These are phyloP conservation scores for Aspergillus ochraceus DNA, from an alignment of 2,329 filamentous ascomycete genomes.

Conservation along the genomic window DNA sequence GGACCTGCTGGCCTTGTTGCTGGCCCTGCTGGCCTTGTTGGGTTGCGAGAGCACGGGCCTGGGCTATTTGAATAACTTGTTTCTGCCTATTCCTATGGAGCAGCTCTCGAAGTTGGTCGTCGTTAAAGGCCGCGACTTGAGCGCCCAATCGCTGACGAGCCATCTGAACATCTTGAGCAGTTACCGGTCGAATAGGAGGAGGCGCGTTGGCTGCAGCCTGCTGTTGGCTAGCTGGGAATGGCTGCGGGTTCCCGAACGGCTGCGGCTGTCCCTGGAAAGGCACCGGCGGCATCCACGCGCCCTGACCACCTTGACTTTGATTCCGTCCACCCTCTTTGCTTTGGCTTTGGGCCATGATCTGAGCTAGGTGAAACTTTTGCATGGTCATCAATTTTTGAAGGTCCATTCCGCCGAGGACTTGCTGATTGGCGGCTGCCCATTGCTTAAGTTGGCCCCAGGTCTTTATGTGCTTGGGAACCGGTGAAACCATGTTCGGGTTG, in stretches of 20 bases:
- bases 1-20: conserved; percentile 19
- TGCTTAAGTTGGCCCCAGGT: conserved; percentile 60
- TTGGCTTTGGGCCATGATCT: conserved; percentile 35
- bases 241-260: conserved; percentile 30
- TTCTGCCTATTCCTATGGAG: conserved; percentile 38
- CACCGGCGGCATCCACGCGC: conserved; percentile 20
- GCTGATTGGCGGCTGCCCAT: conserved; percentile 50
- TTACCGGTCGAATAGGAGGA: conserved; percentile 33
- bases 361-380: conserved; percentile 47
- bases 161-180: conserved; percentile 35
- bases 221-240: conserved; percentile 29
- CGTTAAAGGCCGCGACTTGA: conserved; percentile 34
- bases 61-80: conserved; percentile 34
- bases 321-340: conserved; percentile 26
- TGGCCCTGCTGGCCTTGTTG: conserved; percentile 8
- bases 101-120: conserved; percentile 45
- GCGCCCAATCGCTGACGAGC: conserved; percentile 38
- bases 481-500: conserved; percentile 30
- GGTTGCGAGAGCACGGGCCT: conserved; percentile 26
- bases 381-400: conserved; percentile 41
- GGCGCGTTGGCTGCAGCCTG: conserved; percentile 29
- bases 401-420: conserved; percentile 42
- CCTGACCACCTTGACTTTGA: conserved; percentile 25
- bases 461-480: conserved; percentile 52
- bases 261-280: conserved; percentile 29